Percentiles rank a stretch among this genome's conserved stretches.
phyloP scores from a whole-genome alignment of 202 grass and related monocot genomes.

The Musa balbisiana region DNA sequence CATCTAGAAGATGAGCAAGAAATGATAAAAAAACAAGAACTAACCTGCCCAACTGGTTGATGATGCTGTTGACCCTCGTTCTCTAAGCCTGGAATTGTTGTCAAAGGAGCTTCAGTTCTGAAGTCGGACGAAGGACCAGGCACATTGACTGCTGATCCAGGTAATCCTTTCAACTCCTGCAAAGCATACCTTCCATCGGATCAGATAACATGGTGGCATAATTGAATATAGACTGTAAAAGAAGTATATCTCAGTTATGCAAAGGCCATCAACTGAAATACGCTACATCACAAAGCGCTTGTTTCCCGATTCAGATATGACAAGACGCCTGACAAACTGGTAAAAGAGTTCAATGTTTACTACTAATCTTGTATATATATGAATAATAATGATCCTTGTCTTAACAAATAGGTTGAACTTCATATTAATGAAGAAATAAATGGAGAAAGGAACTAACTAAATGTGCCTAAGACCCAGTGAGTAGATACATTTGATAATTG shows the following conservation, averaged over 20 bases:
- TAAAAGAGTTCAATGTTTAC: neutral
- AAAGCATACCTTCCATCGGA: conserved; percentile 13
- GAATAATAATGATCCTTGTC: no score
- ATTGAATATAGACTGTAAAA: neutral
- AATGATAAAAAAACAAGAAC: conserved; percentile 21
- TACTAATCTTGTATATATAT: neutral
- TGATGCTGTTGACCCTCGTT: conserved; percentile 71
- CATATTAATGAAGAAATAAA: neutral
- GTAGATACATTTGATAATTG: no score
- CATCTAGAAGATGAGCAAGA: conserved; percentile 17
- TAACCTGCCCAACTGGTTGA: conserved; percentile 49
- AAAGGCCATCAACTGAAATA: neutral
- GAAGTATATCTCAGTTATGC: neutral
- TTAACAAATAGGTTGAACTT: neutral
- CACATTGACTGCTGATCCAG: conserved; percentile 54
- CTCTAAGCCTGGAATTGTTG: conserved; percentile 79
- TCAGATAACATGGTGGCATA: neutral
- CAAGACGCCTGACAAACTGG: neutral
- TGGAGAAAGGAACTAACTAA: neutral
- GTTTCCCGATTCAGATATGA: neutral
- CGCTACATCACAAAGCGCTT: neutral
- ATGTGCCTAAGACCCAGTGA: no score
- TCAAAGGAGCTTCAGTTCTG: conserved; percentile 44
- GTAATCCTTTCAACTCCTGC: conserved; percentile 80
- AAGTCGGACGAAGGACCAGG: conserved; percentile 48